Conservation (phyloP, 306 rosid species). For the Senna tora region DNA sequence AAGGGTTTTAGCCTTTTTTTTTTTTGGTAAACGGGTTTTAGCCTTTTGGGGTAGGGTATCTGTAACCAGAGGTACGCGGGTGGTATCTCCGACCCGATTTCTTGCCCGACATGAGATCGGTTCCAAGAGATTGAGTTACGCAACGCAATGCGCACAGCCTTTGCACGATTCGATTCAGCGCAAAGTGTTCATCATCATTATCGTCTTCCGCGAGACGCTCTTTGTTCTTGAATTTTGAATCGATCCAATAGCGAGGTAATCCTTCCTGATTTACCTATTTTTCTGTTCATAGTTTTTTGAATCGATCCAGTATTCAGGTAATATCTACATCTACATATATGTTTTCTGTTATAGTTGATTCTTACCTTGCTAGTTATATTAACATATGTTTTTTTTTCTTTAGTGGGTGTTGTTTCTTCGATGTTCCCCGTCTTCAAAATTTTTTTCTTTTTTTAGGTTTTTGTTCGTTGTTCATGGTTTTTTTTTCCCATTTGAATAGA, state of each 20-base stretch:
- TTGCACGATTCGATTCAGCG: background rate
- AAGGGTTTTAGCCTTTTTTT: too few relatives aligned
- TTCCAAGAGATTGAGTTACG: background rate
- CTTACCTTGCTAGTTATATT: background rate
- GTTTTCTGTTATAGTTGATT: background rate
- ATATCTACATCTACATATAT: background rate
- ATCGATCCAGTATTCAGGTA: background rate
- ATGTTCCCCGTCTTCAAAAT: background rate
- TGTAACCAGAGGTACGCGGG: background rate
- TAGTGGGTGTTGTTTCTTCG: background rate
- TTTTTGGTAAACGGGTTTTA: too few relatives aligned
- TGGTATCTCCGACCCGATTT: slow-evolving; percentile 1
- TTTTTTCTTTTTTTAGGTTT: background rate
- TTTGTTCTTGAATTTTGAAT: background rate
- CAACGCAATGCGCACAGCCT: background rate
- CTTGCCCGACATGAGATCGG: background rate
- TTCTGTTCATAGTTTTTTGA: background rate
- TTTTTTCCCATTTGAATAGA: background rate
- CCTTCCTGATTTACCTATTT: background rate
- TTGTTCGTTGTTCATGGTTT: too few relatives aligned
- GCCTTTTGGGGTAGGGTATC: background rate
- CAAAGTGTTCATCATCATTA: background rate
- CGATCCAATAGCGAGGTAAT: background rate
- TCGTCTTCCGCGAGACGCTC: background rate
- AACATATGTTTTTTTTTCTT: background rate